phyloP scores from a whole-genome alignment of 192 early-diverging fungal genomes.

The Lunasporangiospora selenospora region DNA sequence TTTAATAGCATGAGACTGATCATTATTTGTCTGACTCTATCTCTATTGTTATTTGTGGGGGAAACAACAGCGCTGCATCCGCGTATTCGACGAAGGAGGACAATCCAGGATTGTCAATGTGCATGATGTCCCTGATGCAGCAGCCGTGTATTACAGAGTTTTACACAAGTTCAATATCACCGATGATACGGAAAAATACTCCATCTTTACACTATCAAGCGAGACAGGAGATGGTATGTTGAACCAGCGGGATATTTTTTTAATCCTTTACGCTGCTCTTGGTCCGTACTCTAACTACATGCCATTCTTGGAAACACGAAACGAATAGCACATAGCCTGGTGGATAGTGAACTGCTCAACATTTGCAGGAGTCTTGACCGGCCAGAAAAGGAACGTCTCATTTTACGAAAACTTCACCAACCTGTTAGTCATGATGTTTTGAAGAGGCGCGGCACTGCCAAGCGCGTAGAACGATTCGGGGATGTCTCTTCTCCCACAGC shows the following conservation, averaged over 20 bases:
- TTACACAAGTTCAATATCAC: conserved; percentile 85
- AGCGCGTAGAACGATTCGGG: conserved; percentile 11
- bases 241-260: not conserved
- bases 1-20: not conserved
- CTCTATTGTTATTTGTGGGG: not conserved
- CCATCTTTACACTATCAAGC: conserved; percentile 74
- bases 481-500: conserved; percentile 54
- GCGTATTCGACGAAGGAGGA: conserved; percentile 81
- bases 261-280: not conserved
- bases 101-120: conserved; percentile 84
- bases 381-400: conserved; percentile 73
- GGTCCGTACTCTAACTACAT: too few relatives aligned
- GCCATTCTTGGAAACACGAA: too few relatives aligned
- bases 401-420: conserved; percentile 74
- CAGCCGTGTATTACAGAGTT: conserved; percentile 72
- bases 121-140: conserved; percentile 70
- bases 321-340: conserved; percentile 62
- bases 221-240: conserved; percentile 70
- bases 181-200: conserved; percentile 74
- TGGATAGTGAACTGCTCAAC: conserved; percentile 79
- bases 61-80: conserved; percentile 65
- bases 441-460: conserved; percentile 56
- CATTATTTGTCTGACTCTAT: not conserved
- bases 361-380: conserved; percentile 75
- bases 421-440: conserved; percentile 61